Evolutionary conservation across 352 stramenopile species (phyloP), one percentile per base, ranked within the genome.

Genomic region (Blastocystis sp.): DNA sequence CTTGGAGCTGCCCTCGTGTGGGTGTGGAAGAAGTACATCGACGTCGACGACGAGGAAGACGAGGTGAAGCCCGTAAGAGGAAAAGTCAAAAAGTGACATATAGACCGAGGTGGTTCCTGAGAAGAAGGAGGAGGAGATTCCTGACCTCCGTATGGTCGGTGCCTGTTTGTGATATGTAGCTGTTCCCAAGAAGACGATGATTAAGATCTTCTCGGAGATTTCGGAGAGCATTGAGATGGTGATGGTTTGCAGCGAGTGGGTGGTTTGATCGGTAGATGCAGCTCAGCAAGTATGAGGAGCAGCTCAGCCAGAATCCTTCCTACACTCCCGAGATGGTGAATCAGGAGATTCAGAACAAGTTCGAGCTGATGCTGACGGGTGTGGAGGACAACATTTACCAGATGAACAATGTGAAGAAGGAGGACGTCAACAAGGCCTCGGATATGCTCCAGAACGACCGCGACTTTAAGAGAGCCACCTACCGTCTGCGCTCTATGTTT

Each of bases 391-490:
- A 38, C n/a, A 64, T 57, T 16, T 81, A 81, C 69, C 27, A 64
- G 51, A 63, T 48, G 11, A 64, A 81, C 69, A 81, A 81, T 51
- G 69, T 81, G 18, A 81, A 46, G 32, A 81, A 81, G 48, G 69
- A 81, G 24, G 69, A 81, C 63, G 69, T 57, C 14, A 81, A 61
- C 36, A 27, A n/a, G 29, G 42, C 69, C 27, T 61, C 42, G 7
- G 44, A 81, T n/a, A 81, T 81, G 42, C 69, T 81, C 24, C 69
- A 81, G 29, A 81, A 81, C 46, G 69, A 81, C 36, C 69, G 69
- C 21, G 69, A 81, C 16, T 81, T 81, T 44, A 81, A 81, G 69
- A 40, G 69, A 24, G 69, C 69, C 14, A 81, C 69, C 3, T 81
- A 81, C 53, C 69, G 69, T 48, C 32, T 81, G 4, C 69, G 69